Evolutionary conservation across 208 protist species (phyloP).

Genomic region (Leishmania aethiopica): DNA sequence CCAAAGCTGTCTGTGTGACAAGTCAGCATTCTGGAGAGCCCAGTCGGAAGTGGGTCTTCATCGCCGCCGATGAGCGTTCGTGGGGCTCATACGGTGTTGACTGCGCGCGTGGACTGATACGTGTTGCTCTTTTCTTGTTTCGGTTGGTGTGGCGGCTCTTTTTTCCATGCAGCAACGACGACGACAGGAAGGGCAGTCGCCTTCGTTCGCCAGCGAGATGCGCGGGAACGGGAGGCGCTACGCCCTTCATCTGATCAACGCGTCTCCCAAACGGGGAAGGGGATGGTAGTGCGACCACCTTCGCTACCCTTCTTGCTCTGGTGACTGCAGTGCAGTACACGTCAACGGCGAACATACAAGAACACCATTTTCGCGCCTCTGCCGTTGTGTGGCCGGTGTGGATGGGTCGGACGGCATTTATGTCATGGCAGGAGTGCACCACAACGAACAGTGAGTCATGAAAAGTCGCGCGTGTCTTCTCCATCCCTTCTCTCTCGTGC

Average conservation of each 20-base stretch:
- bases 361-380: too few species aligned
- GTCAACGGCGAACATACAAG: too few species aligned
- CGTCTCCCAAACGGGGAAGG: not conserved
- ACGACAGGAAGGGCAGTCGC: not conserved
- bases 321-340: not conserved
- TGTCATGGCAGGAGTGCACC: not conserved
- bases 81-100: not conserved
- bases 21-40: not conserved
- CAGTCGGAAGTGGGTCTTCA: not conserved
- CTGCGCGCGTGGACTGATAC: not conserved
- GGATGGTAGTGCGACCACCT: not conserved
- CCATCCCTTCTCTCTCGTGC: not conserved
- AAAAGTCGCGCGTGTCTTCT: not conserved
- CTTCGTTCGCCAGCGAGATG: not conserved
- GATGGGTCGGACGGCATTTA: too few species aligned
- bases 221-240: not conserved
- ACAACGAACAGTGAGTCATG: not conserved
- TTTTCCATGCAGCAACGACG: not conserved
- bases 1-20: conserved; percentile 18
- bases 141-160: not conserved
- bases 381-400: too few species aligned
- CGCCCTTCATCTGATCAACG: not conserved
- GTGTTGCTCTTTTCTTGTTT: not conserved
- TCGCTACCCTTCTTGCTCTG: not conserved
- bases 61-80: not conserved